These are phyloP conservation scores for Anastatica hierochuntica DNA, from an alignment of 345 rosid species.

Conservation along the genomic window DNA sequence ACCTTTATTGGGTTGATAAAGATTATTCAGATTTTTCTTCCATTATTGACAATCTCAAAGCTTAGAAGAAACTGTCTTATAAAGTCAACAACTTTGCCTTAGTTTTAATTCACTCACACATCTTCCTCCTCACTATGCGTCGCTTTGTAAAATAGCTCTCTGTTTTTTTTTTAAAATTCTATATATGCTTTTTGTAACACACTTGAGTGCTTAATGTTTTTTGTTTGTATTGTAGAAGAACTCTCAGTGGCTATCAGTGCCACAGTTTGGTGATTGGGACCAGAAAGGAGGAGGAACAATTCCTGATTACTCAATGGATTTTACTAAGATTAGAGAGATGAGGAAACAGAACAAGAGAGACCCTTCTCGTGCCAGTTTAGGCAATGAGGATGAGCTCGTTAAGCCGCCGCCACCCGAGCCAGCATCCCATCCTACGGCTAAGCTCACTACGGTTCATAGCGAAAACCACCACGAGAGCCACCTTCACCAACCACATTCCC, in stretches of 20 bases:
- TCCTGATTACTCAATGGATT: conserved; percentile 91
- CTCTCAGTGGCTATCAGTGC: conserved; percentile 88
- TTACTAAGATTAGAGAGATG: conserved; percentile 90
- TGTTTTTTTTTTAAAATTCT: not conserved
- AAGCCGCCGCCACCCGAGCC: conserved; percentile 50
- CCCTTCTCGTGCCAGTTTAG: conserved; percentile 81
- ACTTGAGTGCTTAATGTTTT: not conserved
- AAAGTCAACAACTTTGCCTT: conserved; percentile 12
- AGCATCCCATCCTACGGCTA: conserved; percentile 15
- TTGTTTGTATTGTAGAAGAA: conserved; percentile 40
- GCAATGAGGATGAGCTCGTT: conserved; percentile 74
- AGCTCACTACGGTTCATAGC: conserved; percentile 17
- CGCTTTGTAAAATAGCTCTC: conserved; percentile 21
- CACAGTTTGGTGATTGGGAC: conserved; percentile 98
- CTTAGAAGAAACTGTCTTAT: not conserved
- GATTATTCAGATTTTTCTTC: not conserved
- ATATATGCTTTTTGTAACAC: not conserved
- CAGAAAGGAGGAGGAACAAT: conserved; percentile 68
- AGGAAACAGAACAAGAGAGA: conserved; percentile 97
- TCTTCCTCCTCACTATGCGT: conserved; percentile 5
- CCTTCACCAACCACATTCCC: conserved; percentile 45
- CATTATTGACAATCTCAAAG: not conserved
- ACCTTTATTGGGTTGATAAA: conserved; percentile 10
- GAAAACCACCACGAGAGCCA: conserved; percentile 25
- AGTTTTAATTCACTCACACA: not conserved